Evolutionary conservation across 352 stramenopile species (phyloP).

Genomic region (Phytophthora litchii): DNA sequence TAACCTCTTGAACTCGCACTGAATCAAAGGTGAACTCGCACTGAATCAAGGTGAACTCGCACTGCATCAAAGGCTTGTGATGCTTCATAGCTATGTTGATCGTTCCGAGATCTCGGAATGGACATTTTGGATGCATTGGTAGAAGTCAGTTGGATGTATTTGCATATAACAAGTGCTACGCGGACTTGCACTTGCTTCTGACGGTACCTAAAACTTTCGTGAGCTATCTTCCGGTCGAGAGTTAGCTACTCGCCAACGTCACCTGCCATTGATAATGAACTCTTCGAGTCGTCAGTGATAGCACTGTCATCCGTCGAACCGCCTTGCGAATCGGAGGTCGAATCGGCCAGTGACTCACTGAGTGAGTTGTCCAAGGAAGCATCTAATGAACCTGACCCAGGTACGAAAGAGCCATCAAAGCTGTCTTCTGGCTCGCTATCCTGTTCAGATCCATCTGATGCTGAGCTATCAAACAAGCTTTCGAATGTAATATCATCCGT

Average conservation of each 20-base stretch:
- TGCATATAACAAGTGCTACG: neutral
- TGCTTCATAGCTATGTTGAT: no score
- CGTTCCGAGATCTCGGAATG: no score
- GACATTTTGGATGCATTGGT: no score
- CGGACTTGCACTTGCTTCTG: neutral
- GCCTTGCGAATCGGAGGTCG: conserved; percentile 1
- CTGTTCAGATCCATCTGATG: conserved; percentile 1
- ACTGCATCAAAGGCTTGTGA: no score
- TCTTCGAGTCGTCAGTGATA: conserved; percentile 8
- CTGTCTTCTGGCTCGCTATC: conserved; percentile 4
- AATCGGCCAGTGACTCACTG: no score
- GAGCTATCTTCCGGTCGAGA: conserved; percentile 22
- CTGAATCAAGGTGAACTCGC: no score
- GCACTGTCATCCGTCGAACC: conserved; percentile 2
- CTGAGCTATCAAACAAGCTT: conserved; percentile 1
- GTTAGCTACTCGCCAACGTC: conserved; percentile 8
- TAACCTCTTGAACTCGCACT: no score
- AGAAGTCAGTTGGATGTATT: neutral
- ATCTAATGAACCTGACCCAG: conserved; percentile 5
- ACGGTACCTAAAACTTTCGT: conserved; percentile 8
- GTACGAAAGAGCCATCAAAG: neutral
- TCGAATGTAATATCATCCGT: neutral
- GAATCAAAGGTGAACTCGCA: no score
- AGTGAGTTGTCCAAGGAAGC: conserved; percentile 7
- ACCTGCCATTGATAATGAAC: conserved; percentile 2